Evolutionary conservation across 139 green algal genomes (phyloP), one percentile per base, ranked within the genome.

Genomic region (Gonium pectorale): DNA sequence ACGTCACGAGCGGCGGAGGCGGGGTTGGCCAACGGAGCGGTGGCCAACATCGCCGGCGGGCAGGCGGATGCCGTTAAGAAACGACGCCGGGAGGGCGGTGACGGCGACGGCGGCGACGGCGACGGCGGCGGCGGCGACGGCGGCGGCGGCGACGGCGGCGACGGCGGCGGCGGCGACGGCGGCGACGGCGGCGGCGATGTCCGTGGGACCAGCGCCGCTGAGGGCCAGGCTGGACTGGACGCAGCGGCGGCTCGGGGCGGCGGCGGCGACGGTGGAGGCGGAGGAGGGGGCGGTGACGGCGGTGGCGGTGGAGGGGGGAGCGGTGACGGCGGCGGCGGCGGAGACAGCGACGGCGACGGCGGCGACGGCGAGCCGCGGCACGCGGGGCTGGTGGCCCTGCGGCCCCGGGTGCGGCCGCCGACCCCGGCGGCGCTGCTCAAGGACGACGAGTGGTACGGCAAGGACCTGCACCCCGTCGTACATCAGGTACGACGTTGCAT

Each of bases 371-470:
- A 29, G 21, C 5, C 33, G 2, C n/a, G 78, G 21, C 78, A 70
- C 62, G 27, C 4, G 6, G 78, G 78, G 21, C 78, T 84, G 19
- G 27, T 88, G 52, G n/a, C 31, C 2, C 44, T 89, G 59, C 19
- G 70, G 26, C 68, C 85, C 13, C 19, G 8, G 46, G 0, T 26
- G 22, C 69, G 69, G 40, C 86, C 86, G 26, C 86, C 86, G 46
- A 54, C 77, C 40, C 78, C 90, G 62, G 73, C 59, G 19, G 67
- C 94, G 63, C 81, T 96, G 37, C 74, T 70, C 0, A 43, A 40
- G 17, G 88, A 41, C 43, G 68, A 59, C 43, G 46, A 60, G 21
- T 52, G 81, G 73, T 80, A 86, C 29, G 89, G 79, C 62, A 67
- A 26, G 29, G 44, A 74, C 19, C 56, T 93, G 41, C 72, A 62